These are phyloP conservation scores for Whalleya microplaca DNA, from an alignment of 2,329 filamentous ascomycete species.

Conservation along the genomic window DNA sequence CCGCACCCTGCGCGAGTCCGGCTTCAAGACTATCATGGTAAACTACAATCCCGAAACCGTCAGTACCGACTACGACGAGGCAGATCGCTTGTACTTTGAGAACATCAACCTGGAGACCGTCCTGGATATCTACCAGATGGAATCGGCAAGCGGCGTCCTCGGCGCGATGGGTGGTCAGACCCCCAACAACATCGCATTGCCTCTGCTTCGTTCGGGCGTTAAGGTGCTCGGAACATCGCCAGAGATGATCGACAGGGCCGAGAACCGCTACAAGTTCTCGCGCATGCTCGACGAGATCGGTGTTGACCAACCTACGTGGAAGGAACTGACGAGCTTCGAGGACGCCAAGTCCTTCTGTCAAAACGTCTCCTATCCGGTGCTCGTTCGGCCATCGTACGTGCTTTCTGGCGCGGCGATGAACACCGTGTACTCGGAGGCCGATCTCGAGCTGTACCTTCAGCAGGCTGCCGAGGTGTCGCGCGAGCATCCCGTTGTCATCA, in stretches of 20 bases:
- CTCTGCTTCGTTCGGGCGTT: slow-evolving; percentile 84
- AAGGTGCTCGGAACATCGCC: slow-evolving; percentile 94
- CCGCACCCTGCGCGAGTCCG: slow-evolving; percentile 80
- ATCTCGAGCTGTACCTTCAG: slow-evolving; percentile 83
- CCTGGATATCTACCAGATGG: slow-evolving; percentile 90
- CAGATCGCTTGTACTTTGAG: slow-evolving; percentile 94
- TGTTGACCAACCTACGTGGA: slow-evolving; percentile 97
- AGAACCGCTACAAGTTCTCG: slow-evolving; percentile 98
- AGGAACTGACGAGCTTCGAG: slow-evolving; percentile 92
- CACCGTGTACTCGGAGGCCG: slow-evolving; percentile 95
- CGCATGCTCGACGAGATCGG: slow-evolving; percentile 94
- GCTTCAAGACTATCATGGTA: slow-evolving; percentile 90
- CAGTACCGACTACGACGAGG: slow-evolving; percentile 89
- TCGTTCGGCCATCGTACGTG: slow-evolving; percentile 95
- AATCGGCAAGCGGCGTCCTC: slow-evolving; percentile 81
- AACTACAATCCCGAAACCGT: slow-evolving; percentile 87
- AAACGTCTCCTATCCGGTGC: slow-evolving; percentile 87
- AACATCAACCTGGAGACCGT: slow-evolving; percentile 90
- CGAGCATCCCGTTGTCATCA: slow-evolving; percentile 96
- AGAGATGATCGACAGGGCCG: slow-evolving; percentile 97
- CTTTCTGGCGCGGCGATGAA: slow-evolving; percentile 98
- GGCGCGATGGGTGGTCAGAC: slow-evolving; percentile 97
- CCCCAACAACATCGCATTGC: slow-evolving; percentile 95
- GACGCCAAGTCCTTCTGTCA: slow-evolving; percentile 88
- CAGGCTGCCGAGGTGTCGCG: slow-evolving; percentile 93